Evolutionary conservation across 345 rosid species (phyloP), one percentile per base, ranked within the genome.

Genomic region (Lumnitzera littorea): DNA sequence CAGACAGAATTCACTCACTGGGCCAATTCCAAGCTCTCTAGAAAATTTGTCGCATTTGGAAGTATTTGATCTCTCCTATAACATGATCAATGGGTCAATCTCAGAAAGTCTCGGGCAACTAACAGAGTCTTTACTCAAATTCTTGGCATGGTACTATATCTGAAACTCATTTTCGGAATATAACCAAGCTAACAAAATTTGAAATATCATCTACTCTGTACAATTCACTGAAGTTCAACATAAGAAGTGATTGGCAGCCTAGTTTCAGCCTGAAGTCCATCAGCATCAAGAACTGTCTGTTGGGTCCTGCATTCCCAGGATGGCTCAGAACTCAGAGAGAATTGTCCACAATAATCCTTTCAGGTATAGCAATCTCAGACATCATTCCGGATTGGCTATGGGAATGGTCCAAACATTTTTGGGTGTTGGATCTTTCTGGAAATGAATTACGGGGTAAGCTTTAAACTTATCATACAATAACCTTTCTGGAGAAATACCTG

Each of bases 381-480:
- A 24, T 20, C 10, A 50, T 66, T 46, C 69, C 75, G 0, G 55
- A 48, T 23, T 69, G 77, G 75, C 48, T 72, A 53, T 69, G 72
- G 72, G 31, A 46, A 12, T 25, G 68, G 15, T 48, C 54, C 14
- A 31, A 58, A 43, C 27, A 16, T n/a, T 25, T 68, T 20, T 1
- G 16, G n/a, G 20, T 13, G 36, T 60, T 76, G 57, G 63, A 74
- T 58, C 63, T 72, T 43, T 67, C 73, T 1, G 10, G 56, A 23
- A 76, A 72, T 55, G 57, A 47, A 15, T 16, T 76, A 0, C 25
- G 31, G 6, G 74, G 75, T 12, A 47, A 53, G 31, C 67, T 74
- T 58, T 78, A 59, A 61, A 78, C 64, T 24, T 78, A 24, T 74
- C 77, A 0, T 43, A 60, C 50, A 74, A 78, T 51, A 57, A 71